Percentiles rank a stretch among this genome's conserved stretches.
Evolutionary conservation across 129 eudicot genomes (phyloP).

Genomic region (Oenanthe sinensis): DNA sequence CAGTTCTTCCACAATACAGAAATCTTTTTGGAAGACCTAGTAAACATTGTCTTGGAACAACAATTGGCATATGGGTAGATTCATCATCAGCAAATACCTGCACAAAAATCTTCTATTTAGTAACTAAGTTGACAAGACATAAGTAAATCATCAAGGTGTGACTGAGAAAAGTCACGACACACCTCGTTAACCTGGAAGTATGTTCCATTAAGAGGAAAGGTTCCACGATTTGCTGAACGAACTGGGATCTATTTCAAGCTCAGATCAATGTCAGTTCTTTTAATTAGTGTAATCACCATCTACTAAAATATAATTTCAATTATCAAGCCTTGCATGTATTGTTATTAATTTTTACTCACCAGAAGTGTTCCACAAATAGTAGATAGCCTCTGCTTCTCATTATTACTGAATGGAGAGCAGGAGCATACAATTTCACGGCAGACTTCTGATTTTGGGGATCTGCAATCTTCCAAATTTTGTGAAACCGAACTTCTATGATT

Average conservation of each 20-base stretch:
- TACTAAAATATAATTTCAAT: background rate
- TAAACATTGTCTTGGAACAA: constrained; percentile 37
- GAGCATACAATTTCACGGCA: constrained; percentile 6
- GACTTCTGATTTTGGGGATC: constrained; percentile 15
- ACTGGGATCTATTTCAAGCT: constrained; percentile 44
- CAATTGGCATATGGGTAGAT: constrained; percentile 38
- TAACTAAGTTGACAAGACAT: background rate
- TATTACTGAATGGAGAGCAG: constrained; percentile 9
- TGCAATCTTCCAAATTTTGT: background rate
- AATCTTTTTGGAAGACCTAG: constrained; percentile 26
- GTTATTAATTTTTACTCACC: constrained; percentile 32
- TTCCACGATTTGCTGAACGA: constrained; percentile 49
- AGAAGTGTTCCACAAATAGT: constrained; percentile 53
- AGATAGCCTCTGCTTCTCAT: constrained; percentile 15
- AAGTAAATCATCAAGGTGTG: background rate
- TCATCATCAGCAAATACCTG: constrained; percentile 83
- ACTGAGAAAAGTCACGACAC: background rate
- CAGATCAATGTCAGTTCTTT: background rate
- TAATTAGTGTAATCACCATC: background rate
- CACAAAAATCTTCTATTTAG: background rate
- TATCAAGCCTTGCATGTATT: background rate
- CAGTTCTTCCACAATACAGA: constrained; percentile 47
- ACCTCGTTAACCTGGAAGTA: constrained; percentile 83
- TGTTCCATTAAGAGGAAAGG: constrained; percentile 69
- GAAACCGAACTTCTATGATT: constrained; percentile 10